phyloP scores from a whole-genome alignment of 2,329 filamentous ascomycete genomes.

The Fusarium bulbicola region DNA sequence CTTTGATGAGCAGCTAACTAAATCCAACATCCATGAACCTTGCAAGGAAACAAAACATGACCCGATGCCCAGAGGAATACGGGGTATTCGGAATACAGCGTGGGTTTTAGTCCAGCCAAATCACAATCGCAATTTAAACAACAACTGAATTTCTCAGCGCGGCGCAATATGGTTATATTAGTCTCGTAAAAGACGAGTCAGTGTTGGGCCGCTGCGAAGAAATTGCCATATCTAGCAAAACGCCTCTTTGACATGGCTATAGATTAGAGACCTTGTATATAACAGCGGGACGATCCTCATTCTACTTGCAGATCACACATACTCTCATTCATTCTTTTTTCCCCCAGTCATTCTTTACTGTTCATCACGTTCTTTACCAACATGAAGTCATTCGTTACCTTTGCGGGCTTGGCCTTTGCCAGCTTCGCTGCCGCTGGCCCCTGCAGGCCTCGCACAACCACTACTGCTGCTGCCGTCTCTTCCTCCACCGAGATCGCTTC shows the following conservation, averaged over 20 bases:
- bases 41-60: background rate
- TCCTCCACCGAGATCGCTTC: background rate
- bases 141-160: background rate
- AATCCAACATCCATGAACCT: background rate
- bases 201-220: background rate
- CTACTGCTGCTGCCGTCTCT: background rate
- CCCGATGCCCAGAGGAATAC: background rate
- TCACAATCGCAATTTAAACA: background rate
- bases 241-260: background rate
- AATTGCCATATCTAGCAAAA: background rate
- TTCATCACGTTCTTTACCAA: background rate
- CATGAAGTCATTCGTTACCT: background rate
- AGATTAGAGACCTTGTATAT: background rate
- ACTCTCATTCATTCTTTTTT: background rate
- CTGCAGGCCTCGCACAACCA: background rate
- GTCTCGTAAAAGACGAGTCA: background rate
- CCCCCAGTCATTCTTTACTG: background rate
- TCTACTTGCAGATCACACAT: background rate
- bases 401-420: slow-evolving; percentile 1
- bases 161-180: background rate
- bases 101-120: background rate
- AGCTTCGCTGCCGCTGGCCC: background rate
- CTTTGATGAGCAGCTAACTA: background rate
- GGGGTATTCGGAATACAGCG: background rate
- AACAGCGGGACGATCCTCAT: background rate